A percentile compares a stretch with the other conserved stretches of the same genome.
These are phyloP conservation scores for Ophioceras dolichostomum DNA, from an alignment of 2,329 filamentous ascomycete species.

Conservation along the genomic window DNA sequence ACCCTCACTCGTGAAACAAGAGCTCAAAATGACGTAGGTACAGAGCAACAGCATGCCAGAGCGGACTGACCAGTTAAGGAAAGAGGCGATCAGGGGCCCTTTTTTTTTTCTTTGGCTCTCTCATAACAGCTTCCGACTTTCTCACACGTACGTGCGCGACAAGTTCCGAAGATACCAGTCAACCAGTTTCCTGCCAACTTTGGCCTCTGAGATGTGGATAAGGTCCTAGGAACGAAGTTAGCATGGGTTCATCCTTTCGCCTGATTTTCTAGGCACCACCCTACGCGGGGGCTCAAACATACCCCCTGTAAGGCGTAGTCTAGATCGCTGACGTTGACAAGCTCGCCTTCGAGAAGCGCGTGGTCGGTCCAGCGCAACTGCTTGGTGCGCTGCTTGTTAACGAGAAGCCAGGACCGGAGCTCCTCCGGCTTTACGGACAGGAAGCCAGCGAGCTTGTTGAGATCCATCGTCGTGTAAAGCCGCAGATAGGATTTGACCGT, in stretches of 20 bases:
- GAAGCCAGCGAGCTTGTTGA: conserved; percentile 96
- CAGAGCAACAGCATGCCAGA: no score
- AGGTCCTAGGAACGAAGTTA: conserved; percentile 49
- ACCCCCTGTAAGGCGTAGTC: conserved; percentile 95
- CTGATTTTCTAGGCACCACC: no score
- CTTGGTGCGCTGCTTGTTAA: conserved; percentile 97
- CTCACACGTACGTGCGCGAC: conserved; percentile 74
- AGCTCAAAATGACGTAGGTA: no score
- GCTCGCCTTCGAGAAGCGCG: conserved; percentile 80
- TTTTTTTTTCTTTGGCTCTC: no score
- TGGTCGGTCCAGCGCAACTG: conserved; percentile 91
- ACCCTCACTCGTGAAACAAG: no score
- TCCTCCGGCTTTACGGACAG: conserved; percentile 95
- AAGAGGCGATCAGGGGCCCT: no score
- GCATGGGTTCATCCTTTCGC: background rate
- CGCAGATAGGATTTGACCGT: conserved; percentile 98
- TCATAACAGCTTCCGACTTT: no score
- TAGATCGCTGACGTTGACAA: conserved; percentile 85
- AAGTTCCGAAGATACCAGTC: conserved; percentile 99
- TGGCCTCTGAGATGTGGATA: conserved; percentile 97
- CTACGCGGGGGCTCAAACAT: no score
- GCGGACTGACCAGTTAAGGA: no score
- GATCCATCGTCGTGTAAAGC: conserved; percentile 98
- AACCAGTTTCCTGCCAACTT: conserved; percentile 92
- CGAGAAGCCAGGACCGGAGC: conserved; percentile 81